Conservation (phyloP, 768 basidiomycete species). For the Kwoniella dendrophila region DNA sequence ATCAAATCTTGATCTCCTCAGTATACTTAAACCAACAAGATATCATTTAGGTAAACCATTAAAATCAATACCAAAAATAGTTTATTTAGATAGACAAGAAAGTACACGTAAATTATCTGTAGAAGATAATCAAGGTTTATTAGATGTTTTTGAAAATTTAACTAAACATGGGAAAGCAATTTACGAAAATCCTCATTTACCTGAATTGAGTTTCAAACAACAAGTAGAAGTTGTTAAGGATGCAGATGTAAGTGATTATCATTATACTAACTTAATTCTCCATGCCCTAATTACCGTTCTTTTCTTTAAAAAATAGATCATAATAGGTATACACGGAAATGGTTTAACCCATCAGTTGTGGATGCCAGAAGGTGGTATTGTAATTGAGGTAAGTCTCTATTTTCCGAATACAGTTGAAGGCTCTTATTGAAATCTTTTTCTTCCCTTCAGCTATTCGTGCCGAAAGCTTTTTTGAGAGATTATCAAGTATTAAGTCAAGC, state of each 20-base stretch:
- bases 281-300: not conserved
- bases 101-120: slow-evolving; percentile 57
- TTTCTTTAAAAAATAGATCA: slow-evolving; percentile 9
- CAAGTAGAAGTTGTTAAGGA: slow-evolving; percentile 35
- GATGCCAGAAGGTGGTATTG: slow-evolving; percentile 27
- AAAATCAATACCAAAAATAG: slow-evolving; percentile 57
- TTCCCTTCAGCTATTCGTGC: not conserved
- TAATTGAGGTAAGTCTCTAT: slow-evolving; percentile 31
- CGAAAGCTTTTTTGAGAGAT: slow-evolving; percentile 24
- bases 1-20: not conserved
- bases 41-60: not conserved
- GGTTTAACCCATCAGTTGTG: slow-evolving; percentile 37
- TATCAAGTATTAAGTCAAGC: slow-evolving; percentile 11
- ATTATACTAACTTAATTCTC: not conserved
- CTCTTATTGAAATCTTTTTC: no score
- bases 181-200: slow-evolving; percentile 19
- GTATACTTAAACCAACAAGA: not conserved
- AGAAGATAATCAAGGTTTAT: slow-evolving; percentile 63
- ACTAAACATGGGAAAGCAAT: slow-evolving; percentile 60
- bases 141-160: slow-evolving; percentile 60
- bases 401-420: no score
- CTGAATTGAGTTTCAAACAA: slow-evolving; percentile 26
- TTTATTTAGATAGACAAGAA: slow-evolving; percentile 72
- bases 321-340: slow-evolving; percentile 42
- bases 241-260: slow-evolving; percentile 27